Evolutionary conservation across 139 green algal species (phyloP), one percentile per base, ranked within the genome.

Genomic region (Pleodorina starrii): DNA sequence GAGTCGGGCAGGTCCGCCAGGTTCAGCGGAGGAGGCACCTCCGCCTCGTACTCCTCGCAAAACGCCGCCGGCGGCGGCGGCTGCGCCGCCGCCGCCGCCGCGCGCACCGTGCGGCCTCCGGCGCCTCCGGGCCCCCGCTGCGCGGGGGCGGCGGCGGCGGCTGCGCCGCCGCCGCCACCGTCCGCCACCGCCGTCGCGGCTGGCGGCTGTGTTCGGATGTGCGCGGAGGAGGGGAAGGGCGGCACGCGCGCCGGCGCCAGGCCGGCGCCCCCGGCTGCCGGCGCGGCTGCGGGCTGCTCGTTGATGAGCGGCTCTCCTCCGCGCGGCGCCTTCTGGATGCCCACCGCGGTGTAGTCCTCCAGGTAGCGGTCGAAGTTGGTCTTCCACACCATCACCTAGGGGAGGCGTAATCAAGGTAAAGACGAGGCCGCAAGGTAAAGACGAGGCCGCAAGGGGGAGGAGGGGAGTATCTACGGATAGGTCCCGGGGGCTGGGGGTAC

Each of bases 341-440:
- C 74, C n/a, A 48, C 69, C 42, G 90, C 48, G 11, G 93, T 93
- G 86, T 93, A 94, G 36, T 96, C 92, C 48, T 96, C 91, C 89
- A 97, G 68, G 85, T 92, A 89, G 23, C 95, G 90, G 89, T 99
- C 96, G 91, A 98, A 99, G 91, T 98, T 98, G 27, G 96, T 98
- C 80, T 94, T 96, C 97, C 97, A 99, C 35, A 98, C 94, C 93
- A 98, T 97, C 43, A 98, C 96, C 93, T 96, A 88, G 38, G 69
- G 69, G 16, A 48, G 69, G 4, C 17, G 21, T 21, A 69, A 21
- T n/a, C n/a, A n/a, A n/a, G n/a, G n/a, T n/a, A n/a, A n/a, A n/a
- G n/a, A n/a, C n/a, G n/a, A n/a, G n/a, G n/a, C n/a, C n/a, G n/a
- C n/a, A n/a, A n/a, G n/a, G n/a, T n/a, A n/a, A n/a, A n/a, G n/a